Evolutionary conservation across 2,329 filamentous ascomycete genomes (phyloP).

Genomic region (Pseudogymnoascus sp.): DNA sequence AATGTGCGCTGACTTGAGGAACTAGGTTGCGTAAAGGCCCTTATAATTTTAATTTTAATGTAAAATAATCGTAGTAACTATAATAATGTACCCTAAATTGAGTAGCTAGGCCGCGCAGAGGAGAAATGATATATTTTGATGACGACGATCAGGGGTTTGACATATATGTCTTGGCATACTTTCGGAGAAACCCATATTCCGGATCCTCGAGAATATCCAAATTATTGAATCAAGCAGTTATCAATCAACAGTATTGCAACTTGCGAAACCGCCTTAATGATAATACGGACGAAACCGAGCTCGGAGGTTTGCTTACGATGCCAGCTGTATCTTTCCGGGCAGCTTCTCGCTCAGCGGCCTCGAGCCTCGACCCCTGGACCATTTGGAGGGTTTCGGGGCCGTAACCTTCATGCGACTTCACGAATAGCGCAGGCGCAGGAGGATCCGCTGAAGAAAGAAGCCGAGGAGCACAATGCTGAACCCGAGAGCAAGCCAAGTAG

Average conservation of each 20-base stretch:
- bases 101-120: too few species aligned
- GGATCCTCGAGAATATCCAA: constrained; percentile 1
- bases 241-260: not conserved
- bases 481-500: not conserved
- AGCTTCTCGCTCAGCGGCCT: not conserved
- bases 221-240: not conserved
- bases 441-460: constrained; percentile 2
- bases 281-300: constrained; percentile 18
- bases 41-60: not conserved
- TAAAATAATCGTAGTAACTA: not conserved
- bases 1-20: not conserved
- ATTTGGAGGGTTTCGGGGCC: not conserved
- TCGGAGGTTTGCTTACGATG: constrained; percentile 28
- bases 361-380: not conserved
- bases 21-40: too few species aligned
- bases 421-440: not conserved
- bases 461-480: not conserved
- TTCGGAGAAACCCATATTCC: not conserved
- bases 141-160: not conserved
- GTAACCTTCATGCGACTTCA: constrained; percentile 1
- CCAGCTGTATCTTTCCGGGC: constrained; percentile 20
- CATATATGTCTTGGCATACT: not conserved
- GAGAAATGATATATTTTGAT: not conserved
- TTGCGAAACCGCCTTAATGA: constrained; percentile 25
- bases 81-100: not conserved